Base-by-base conservation (phyloP, 1,284 basidiomycete genomes). In the Tilletia indica region DNA sequence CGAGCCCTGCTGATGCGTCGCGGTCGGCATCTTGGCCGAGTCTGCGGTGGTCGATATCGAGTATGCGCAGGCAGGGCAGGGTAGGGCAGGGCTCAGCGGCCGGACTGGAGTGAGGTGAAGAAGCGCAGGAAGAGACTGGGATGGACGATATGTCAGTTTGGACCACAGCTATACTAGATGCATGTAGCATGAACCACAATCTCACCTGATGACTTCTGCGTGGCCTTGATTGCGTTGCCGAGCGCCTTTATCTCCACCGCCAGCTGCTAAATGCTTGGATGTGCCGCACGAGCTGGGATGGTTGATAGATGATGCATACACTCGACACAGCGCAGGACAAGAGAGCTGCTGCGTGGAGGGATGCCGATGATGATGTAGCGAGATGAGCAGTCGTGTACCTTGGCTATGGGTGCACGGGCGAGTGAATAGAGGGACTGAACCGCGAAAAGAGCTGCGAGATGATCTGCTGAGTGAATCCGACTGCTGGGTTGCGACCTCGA, bases 41-140 rank as follows among this genome's bases (percentile, higher is more conserved):
- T 73, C 75, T 75, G 11, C 79, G 73, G 49, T 80, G 61, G 49
- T 82, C 80, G 38, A 76, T 69, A 31, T 81, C 77, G 34, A 83
- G 68, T 4, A 77, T 73, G 4, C 71, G n/a, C 36, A 83, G n/a
- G n/a, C n/a, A n/a, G n/a, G n/a, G n/a, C n/a, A n/a, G n/a, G 68
- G 16, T 78, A 56, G 3, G 82, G 79, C 4, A 82, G 58, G 12
- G 77, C 78, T 80, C 82, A 83, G 34, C 80, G 61, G 8, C 82
- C 82, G 3, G 79, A 75, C 4, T 71, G 68, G 1, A 82, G 71
- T 16, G 71, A 71, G 9, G 77, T 49, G 70, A 79, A 81, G 56
- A 70, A 69, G 4, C 81, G 78, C 58, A 83, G 56, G 38, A 81
- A 80, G 3, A 76, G 76, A 67, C 67, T 75, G 25, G 70, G 51